phyloP scores from a whole-genome alignment of 352 stramenopile genomes.

The Phytophthora pini region DNA sequence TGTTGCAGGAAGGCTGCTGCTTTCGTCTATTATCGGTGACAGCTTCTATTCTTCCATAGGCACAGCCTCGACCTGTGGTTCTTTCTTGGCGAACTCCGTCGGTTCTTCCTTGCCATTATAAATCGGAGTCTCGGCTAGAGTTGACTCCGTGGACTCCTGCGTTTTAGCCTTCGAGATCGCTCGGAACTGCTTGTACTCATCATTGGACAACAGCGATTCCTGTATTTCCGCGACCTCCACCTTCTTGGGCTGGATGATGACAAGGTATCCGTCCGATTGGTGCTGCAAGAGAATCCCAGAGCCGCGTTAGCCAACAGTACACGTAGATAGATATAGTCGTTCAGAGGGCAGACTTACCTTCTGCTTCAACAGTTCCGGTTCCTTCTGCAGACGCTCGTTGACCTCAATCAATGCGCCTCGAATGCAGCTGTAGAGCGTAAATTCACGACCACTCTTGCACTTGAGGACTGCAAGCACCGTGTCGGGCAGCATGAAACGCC shows the following conservation, averaged over 20 bases:
- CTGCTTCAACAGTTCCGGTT: slow-evolving; percentile 68
- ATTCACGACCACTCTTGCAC: slow-evolving; percentile 67
- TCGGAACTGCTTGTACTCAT: slow-evolving; percentile 79
- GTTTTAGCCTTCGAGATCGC: slow-evolving; percentile 37
- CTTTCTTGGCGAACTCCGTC: slow-evolving; percentile 3
- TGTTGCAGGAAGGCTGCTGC: slow-evolving; percentile 1
- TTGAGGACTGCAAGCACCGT: slow-evolving; percentile 73
- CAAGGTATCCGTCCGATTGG: slow-evolving; percentile 78
- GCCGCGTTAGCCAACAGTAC: neutral
- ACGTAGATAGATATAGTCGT: neutral
- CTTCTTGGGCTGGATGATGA: slow-evolving; percentile 87
- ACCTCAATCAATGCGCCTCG: slow-evolving; percentile 81
- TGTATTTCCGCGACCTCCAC: slow-evolving; percentile 83
- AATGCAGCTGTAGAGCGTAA: slow-evolving; percentile 82
- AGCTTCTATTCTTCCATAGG: slow-evolving; percentile 35
- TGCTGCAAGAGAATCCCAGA: slow-evolving; percentile 37
- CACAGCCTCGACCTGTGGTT: slow-evolving; percentile 12
- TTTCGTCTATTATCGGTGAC: slow-evolving; percentile 15
- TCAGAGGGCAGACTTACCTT: slow-evolving; percentile 32
- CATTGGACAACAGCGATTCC: slow-evolving; percentile 78
- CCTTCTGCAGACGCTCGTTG: slow-evolving; percentile 67
- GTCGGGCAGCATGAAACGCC: slow-evolving; percentile 71
- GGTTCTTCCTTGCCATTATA: slow-evolving; percentile 9
- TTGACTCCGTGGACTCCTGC: slow-evolving; percentile 2
- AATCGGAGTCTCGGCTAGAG: neutral